Evolutionary conservation across 2,329 filamentous ascomycete species (phyloP).

Genomic region (Podosphaera xanthii): DNA sequence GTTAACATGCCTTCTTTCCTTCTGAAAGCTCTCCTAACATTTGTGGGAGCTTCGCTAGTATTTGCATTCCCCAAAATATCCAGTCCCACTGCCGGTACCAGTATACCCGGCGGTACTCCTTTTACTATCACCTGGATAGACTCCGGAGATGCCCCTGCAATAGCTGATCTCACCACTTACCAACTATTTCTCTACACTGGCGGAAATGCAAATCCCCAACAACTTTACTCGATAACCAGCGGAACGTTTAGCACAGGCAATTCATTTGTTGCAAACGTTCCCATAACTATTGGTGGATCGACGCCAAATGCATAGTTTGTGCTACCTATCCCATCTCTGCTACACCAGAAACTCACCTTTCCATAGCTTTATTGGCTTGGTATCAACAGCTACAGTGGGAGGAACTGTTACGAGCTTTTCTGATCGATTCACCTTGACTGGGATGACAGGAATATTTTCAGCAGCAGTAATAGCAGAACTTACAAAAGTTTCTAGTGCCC

Average conservation of each 20-base stretch:
- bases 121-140: constrained; percentile 35
- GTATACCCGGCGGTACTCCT: constrained; percentile 24
- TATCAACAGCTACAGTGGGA: constrained; percentile 28
- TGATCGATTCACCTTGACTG: constrained; percentile 36
- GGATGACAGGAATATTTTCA: constrained; percentile 38
- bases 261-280: constrained; percentile 11
- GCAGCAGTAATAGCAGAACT: constrained; percentile 18
- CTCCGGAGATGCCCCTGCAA: constrained; percentile 24
- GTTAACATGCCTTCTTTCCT: not conserved
- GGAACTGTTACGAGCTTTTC: constrained; percentile 36
- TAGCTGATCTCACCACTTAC: constrained; percentile 29
- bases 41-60: constrained; percentile 9
- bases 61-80: constrained; percentile 23
- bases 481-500: constrained; percentile 17
- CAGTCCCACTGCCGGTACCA: constrained; percentile 26
- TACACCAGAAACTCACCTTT: constrained; percentile 2
- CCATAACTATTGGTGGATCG: constrained; percentile 10
- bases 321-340: not conserved
- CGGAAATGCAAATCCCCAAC: constrained; percentile 25
- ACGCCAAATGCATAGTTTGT: constrained; percentile 16
- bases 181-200: constrained; percentile 36
- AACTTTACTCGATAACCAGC: constrained; percentile 23
- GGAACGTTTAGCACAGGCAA: constrained; percentile 9
- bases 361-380: constrained; percentile 33
- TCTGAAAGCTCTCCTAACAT: constrained; percentile 6